Evolutionary conservation across 2,329 filamentous ascomycete genomes (phyloP), one percentile per base, ranked within the genome.

Genomic region (Alternaria brassicae): DNA sequence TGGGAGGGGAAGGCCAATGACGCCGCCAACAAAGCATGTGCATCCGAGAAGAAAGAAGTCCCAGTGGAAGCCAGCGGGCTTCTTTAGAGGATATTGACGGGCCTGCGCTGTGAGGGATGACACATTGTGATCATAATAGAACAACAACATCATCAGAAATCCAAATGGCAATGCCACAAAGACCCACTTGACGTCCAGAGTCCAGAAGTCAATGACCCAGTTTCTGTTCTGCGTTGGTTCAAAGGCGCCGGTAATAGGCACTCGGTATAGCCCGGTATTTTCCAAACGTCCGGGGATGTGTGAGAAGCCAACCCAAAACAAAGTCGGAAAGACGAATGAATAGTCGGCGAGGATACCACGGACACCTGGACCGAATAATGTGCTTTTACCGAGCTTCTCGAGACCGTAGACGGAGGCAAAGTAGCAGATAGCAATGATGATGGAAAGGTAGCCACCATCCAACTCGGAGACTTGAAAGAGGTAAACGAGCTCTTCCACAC

Each of bases 91-190:
- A 56, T 81, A 85, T 21, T 83, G 78, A 25, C 80, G 79, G 5
- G 82, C 83, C 71, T 85, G 84, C 0, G 83, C 83, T 1, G 80
- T 83, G 23, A 85, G 78, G 27, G 81, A 84, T 62, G 81, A 83
- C 48, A 85, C 82, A 37, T 82, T 82, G 69, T 86, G 84, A 70
- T 86, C 84, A 64, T 85, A 86, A 71, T 85, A 86, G 73, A 86
- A 86, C 2, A 86, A 78, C 12, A 86, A 76, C 61, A 83, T 85
- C 28, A 85, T 72, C 27, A 86, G 67, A 53, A 86, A 81, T 0
- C 83, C 84, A 57, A 86, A 84, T 0, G 83, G 83, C 21, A 85
- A 63, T 3, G 83, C 81, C 1, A 84, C 80, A 54, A 85, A 85
- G 2, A 85, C 77, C 81, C 83, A 85, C 62, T 82, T 82, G 17